These are phyloP conservation scores for Populus hybrid DNA, from an alignment of 441 rosid species.

Conservation along the genomic window DNA sequence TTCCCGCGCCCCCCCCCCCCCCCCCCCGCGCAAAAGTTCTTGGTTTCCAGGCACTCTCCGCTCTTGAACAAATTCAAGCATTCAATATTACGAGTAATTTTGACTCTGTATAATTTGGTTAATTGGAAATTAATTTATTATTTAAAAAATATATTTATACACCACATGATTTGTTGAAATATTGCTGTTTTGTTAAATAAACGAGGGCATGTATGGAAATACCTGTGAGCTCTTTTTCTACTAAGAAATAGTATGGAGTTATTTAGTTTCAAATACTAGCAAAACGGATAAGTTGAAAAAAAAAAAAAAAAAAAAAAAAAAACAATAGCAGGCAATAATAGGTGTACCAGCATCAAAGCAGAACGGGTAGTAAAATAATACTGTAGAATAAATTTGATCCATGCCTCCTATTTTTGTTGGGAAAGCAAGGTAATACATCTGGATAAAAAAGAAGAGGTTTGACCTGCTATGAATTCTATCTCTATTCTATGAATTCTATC, in stretches of 20 bases:
- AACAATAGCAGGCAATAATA: too few species aligned
- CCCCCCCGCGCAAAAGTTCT: too few species aligned
- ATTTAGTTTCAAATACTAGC: too few species aligned
- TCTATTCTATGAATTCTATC: background rate
- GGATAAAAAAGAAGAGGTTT: background rate
- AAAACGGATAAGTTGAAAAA: too few species aligned
- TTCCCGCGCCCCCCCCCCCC: too few species aligned
- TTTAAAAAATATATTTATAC: background rate
- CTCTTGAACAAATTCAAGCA: background rate
- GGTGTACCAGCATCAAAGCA: too few species aligned
- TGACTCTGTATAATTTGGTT: background rate
- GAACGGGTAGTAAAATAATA: too few species aligned
- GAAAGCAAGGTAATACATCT: background rate
- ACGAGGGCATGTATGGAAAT: background rate
- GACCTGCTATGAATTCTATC: background rate
- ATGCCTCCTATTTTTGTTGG: too few species aligned
- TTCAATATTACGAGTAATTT: background rate
- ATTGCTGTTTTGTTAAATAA: background rate
- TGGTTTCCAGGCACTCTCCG: background rate
- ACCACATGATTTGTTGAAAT: background rate
- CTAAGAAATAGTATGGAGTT: background rate
- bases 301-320: too few species aligned
- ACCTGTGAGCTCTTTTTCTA: background rate
- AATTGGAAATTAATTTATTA: background rate
- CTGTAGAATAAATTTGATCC: too few species aligned